Conservation (phyloP, 306 rosid genomes). For the Fragaria iinumae region DNA sequence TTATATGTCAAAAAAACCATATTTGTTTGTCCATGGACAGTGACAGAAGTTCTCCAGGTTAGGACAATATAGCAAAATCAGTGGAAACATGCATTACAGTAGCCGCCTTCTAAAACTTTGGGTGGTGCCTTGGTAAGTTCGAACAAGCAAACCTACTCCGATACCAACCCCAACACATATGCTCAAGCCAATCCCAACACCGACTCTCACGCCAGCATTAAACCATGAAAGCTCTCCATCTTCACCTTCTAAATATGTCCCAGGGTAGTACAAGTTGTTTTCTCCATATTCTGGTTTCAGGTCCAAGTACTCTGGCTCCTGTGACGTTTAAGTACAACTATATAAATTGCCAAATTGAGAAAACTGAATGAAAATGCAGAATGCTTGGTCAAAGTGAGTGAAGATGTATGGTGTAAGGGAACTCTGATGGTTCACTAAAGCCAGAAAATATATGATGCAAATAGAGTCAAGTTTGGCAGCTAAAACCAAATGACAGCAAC, state of each 20-base stretch:
- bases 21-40: slow-evolving; percentile 24
- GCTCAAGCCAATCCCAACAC: slow-evolving; percentile 82
- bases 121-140: slow-evolving; percentile 79
- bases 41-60: slow-evolving; percentile 15
- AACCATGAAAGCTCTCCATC: slow-evolving; percentile 89
- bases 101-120: slow-evolving; percentile 54
- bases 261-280: slow-evolving; percentile 35
- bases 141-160: slow-evolving; percentile 71
- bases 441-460: not conserved
- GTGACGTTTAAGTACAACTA: not conserved
- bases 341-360: not conserved
- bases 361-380: slow-evolving; percentile 1
- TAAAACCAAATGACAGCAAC: not conserved
- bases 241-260: slow-evolving; percentile 61
- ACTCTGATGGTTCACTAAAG: not conserved
- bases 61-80: slow-evolving; percentile 6
- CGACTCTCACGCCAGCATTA: slow-evolving; percentile 75
- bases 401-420: not conserved
- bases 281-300: slow-evolving; percentile 48
- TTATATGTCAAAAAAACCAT: slow-evolving; percentile 6
- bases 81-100: slow-evolving; percentile 17
- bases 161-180: slow-evolving; percentile 79
- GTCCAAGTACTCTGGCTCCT: slow-evolving; percentile 26
- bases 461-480: not conserved
- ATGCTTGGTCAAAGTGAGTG: slow-evolving; percentile 3